Evolutionary conservation across 1,284 basidiomycete genomes (phyloP).

Genomic region (Pyrrhoderma noxium): DNA sequence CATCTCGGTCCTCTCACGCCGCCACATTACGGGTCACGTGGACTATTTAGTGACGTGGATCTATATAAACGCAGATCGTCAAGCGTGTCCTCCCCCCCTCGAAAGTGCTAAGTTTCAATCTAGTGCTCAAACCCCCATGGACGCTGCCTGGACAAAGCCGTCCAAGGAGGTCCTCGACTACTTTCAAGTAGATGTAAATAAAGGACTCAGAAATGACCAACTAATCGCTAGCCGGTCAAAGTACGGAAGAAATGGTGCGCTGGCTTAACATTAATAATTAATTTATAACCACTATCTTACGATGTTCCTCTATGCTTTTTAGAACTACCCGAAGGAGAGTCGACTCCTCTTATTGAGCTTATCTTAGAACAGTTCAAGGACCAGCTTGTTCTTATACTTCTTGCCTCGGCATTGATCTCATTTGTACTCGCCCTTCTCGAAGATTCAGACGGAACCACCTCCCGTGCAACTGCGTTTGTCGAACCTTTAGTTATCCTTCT

Average conservation of each 20-base stretch:
- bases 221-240: slow-evolving; percentile 65
- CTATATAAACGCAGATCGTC: too few relatives aligned
- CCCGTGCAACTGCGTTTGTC: slow-evolving; percentile 76
- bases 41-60: too few relatives aligned
- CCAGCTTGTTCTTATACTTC: slow-evolving; percentile 89
- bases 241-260: slow-evolving; percentile 81
- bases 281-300: too few relatives aligned
- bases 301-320: too few relatives aligned
- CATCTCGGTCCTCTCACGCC: too few relatives aligned
- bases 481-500: slow-evolving; percentile 90
- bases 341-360: slow-evolving; percentile 88
- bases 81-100: too few relatives aligned
- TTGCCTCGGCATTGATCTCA: slow-evolving; percentile 86
- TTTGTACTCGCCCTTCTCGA: slow-evolving; percentile 87
- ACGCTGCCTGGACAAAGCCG: slow-evolving; percentile 64
- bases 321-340: slow-evolving; percentile 86
- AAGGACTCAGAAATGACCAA: slow-evolving; percentile 54
- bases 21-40: too few relatives aligned
- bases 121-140: slow-evolving; percentile 40
- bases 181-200: slow-evolving; percentile 49
- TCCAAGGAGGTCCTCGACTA: slow-evolving; percentile 57
- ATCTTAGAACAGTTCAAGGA: slow-evolving; percentile 98
- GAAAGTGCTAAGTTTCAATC: slow-evolving; percentile 6
- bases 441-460: slow-evolving; percentile 55
- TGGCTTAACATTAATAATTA: too few relatives aligned